Percentiles rank a stretch among this genome's conserved stretches.
These are phyloP conservation scores for Alternaria postmessia DNA, from an alignment of 2,329 filamentous ascomycete species.

Conservation along the genomic window DNA sequence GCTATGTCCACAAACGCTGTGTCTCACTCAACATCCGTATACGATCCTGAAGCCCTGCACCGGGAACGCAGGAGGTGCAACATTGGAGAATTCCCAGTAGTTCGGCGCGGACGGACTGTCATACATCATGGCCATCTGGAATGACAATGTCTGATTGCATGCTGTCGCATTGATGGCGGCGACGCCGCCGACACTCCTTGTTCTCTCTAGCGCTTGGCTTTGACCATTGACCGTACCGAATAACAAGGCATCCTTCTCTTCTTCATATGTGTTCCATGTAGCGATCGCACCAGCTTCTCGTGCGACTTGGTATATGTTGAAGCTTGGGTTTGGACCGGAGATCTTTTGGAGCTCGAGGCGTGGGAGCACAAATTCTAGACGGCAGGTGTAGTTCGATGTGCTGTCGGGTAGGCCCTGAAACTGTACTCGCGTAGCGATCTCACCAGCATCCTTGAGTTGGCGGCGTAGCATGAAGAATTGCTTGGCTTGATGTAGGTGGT, in stretches of 20 bases:
- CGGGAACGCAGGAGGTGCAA: conserved; percentile 33
- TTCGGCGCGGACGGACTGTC: conserved; percentile 31
- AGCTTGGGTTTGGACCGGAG: conserved; percentile 31
- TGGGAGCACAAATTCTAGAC: conserved; percentile 40
- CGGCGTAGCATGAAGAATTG: conserved; percentile 44
- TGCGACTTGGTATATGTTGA: conserved; percentile 38
- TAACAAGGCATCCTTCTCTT: conserved; percentile 8
- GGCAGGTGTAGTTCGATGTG: conserved; percentile 28
- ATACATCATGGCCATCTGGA: conserved; percentile 40
- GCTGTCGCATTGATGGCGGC: conserved; percentile 25
- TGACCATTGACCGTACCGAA: conserved; percentile 38
- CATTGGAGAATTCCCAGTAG: conserved; percentile 40
- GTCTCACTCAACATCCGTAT: conserved; percentile 31
- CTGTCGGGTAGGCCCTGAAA: conserved; percentile 21
- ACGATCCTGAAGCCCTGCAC: conserved; percentile 40
- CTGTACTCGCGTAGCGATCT: conserved; percentile 39
- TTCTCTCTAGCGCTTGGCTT: conserved; percentile 19
- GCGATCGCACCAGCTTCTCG: conserved; percentile 21
- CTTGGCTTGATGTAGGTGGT: conserved; percentile 27
- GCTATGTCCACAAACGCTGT: neutral
- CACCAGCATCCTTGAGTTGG: conserved; percentile 27
- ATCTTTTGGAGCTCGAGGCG: conserved; percentile 17
- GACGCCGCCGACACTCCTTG: conserved; percentile 26
- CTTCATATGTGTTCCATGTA: conserved; percentile 36
- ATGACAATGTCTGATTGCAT: conserved; percentile 41